Percentiles rank a stretch among this genome's conserved stretches.
Evolutionary conservation across 306 rosid species (phyloP).

Genomic region (Cucurbita maxima): DNA sequence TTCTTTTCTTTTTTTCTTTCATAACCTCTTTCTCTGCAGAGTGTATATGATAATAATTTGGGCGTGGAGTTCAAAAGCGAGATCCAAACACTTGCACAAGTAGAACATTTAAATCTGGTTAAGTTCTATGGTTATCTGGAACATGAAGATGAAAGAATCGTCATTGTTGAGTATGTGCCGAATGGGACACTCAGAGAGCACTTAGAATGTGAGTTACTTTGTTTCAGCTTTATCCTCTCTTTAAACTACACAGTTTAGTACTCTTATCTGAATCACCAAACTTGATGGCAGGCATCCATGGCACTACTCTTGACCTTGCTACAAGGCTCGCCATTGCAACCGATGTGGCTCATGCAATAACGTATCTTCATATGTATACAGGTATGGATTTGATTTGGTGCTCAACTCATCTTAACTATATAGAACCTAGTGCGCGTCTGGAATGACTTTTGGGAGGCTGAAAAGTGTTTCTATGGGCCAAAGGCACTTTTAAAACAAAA

Average conservation of each 20-base stretch:
- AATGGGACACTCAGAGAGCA: conserved; percentile 92
- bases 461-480: not conserved
- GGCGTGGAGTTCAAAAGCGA: conserved; percentile 78
- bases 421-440: not conserved
- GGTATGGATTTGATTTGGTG: conserved; percentile 26
- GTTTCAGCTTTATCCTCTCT: not conserved
- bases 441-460: not conserved
- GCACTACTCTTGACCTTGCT: conserved; percentile 54
- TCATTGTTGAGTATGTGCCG: conserved; percentile 80
- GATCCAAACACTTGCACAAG: conserved; percentile 63
- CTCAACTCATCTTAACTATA: not conserved
- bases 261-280: not conserved
- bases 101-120: conserved; percentile 84
- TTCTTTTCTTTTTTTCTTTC: not conserved
- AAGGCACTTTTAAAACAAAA: not conserved
- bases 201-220: conserved; percentile 64
- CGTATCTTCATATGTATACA: conserved; percentile 90
- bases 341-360: conserved; percentile 91
- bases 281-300: conserved; percentile 44
- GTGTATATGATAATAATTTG: conserved; percentile 58
- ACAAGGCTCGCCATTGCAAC: conserved; percentile 76
- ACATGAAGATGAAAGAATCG: conserved; percentile 51
- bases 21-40: conserved; percentile 24
- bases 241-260: not conserved
- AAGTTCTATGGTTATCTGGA: conserved; percentile 69